These are phyloP conservation scores for Symbiodinium pilosum DNA, from an alignment of 73 alveolate species.

Conservation along the genomic window DNA sequence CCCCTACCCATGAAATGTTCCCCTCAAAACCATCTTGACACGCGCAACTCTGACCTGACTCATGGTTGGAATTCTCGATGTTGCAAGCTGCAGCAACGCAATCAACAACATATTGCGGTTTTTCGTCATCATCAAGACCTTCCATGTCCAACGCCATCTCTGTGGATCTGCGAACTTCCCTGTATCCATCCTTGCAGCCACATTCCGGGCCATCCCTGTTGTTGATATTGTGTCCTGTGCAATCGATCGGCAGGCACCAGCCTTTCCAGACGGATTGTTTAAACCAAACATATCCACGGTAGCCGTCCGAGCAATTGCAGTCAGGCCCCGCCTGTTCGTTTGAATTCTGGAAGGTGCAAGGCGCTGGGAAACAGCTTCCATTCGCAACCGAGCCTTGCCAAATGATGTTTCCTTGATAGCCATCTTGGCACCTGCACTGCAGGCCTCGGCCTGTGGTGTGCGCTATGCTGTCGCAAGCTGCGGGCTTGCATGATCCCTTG, in stretches of 20 bases:
- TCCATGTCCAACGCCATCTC: too few relatives aligned
- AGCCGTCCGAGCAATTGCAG: not conserved
- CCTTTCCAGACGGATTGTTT: not conserved
- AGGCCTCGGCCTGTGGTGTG: not conserved
- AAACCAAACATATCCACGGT: not conserved
- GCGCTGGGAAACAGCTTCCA: not conserved
- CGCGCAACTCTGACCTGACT: not conserved
- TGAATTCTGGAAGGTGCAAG: not conserved
- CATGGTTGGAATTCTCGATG: not conserved
- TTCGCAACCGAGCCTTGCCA: not conserved
- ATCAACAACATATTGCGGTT: not conserved
- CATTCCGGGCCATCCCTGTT: not conserved
- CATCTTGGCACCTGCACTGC: not conserved
- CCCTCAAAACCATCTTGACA: constrained; percentile 16
- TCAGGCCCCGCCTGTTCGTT: not conserved
- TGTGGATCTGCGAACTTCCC: too few relatives aligned
- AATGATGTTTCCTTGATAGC: not conserved
- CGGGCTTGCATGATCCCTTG: not conserved
- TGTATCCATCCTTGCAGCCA: not conserved
- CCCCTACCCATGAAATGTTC: not conserved
- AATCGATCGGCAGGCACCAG: not conserved
- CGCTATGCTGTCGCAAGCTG: not conserved
- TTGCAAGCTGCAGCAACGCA: not conserved
- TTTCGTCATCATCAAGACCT: too few relatives aligned
- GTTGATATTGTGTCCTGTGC: not conserved